Evolutionary conservation across 306 rosid species (phyloP).

Genomic region (Fragaria iinumae): DNA sequence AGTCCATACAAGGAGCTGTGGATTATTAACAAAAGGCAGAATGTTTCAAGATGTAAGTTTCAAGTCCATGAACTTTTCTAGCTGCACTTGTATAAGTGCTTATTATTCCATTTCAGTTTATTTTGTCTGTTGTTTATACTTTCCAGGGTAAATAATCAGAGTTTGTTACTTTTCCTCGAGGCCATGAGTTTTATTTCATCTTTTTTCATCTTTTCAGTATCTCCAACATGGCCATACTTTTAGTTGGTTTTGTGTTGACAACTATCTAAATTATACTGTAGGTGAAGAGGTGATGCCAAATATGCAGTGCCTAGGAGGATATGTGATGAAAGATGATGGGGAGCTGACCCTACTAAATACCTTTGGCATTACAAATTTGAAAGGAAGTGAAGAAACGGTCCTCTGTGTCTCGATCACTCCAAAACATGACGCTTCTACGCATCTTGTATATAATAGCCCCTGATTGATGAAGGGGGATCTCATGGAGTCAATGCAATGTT

Average conservation of each 20-base stretch:
- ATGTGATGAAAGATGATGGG: neutral
- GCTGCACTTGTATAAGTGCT: neutral
- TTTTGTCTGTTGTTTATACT: neutral
- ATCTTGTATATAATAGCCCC: neutral
- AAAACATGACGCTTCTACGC: neutral
- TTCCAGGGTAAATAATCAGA: too few relatives aligned
- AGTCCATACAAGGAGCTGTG: neutral
- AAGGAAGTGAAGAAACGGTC: neutral
- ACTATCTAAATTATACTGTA: neutral
- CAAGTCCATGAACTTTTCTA: neutral
- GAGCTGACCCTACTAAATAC: neutral
- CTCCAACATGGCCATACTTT: neutral
- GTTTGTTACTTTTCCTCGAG: too few relatives aligned
- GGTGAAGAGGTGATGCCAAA: neutral
- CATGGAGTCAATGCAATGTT: neutral
- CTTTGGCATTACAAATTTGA: neutral
- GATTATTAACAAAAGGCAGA: neutral
- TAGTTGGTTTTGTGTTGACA: neutral
- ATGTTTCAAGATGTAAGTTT: neutral
- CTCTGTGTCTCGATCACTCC: neutral
- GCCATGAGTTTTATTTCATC: neutral
- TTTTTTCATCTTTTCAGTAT: neutral
- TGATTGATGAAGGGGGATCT: neutral
- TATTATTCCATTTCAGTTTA: neutral
- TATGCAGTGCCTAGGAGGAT: neutral